phyloP scores from a whole-genome alignment of 768 basidiomycete genomes.

The Infundibulicybe gibba region DNA sequence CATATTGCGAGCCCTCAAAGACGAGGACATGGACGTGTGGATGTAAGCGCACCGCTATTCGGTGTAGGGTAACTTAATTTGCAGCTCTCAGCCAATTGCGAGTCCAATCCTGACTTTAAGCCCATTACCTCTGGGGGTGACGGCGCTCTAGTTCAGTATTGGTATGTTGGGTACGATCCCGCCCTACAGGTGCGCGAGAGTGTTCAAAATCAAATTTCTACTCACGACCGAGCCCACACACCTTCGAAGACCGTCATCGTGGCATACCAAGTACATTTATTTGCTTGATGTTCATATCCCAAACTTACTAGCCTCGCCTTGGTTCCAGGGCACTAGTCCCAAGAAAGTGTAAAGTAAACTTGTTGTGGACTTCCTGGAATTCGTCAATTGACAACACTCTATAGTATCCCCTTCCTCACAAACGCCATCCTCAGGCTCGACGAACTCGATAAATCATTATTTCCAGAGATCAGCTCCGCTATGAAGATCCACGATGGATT shows the following conservation, averaged over 20 bases:
- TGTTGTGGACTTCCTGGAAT: background rate
- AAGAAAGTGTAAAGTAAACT: slow-evolving; percentile 16
- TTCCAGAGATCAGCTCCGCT: slow-evolving; percentile 42
- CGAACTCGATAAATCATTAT: slow-evolving; percentile 33
- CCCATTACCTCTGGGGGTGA: slow-evolving; percentile 44
- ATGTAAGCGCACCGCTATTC: too few species aligned
- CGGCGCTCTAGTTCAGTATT: too few species aligned
- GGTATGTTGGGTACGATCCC: too few species aligned
- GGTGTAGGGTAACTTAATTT: background rate
- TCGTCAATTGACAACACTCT: background rate
- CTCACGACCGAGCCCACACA: background rate
- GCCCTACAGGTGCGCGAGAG: slow-evolving; percentile 35
- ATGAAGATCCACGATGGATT: slow-evolving; percentile 49
- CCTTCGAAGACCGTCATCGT: too few species aligned
- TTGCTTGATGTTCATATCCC: slow-evolving; percentile 12
- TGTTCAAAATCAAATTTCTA: background rate
- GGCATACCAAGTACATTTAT: too few species aligned
- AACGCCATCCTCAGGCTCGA: too few species aligned
- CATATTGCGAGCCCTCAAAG: slow-evolving; percentile 40
- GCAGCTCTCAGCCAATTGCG: slow-evolving; percentile 29
- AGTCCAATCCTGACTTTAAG: slow-evolving; percentile 35
- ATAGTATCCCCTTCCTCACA: slow-evolving; percentile 14
- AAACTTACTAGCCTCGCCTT: slow-evolving; percentile 7
- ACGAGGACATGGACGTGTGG: slow-evolving; percentile 52
- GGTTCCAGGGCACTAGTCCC: slow-evolving; percentile 20